These are phyloP conservation scores for Botrytis tulipae DNA, from an alignment of 2,329 filamentous ascomycete genomes.

Conservation along the genomic window DNA sequence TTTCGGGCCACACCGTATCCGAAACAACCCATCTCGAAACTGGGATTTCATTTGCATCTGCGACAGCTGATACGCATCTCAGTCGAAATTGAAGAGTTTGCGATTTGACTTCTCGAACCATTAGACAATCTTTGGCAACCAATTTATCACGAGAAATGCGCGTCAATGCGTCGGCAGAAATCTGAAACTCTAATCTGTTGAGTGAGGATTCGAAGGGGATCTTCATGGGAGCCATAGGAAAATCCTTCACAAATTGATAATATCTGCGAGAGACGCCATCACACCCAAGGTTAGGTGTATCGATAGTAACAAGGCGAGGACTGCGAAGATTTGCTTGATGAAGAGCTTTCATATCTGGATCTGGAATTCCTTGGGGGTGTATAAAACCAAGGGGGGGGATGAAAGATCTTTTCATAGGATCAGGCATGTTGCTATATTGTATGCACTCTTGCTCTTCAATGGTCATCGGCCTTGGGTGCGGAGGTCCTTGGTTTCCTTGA, in stretches of 20 bases:
- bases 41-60: slow-evolving; percentile 38
- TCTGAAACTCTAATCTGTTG: slow-evolving; percentile 41
- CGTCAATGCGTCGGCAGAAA: slow-evolving; percentile 27
- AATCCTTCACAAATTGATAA: slow-evolving; percentile 58
- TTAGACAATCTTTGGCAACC: slow-evolving; percentile 29
- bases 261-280: slow-evolving; percentile 30
- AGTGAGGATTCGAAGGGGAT: slow-evolving; percentile 34
- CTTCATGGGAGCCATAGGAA: slow-evolving; percentile 48
- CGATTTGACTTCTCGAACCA: slow-evolving; percentile 43
- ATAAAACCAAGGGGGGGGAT: slow-evolving; percentile 41
- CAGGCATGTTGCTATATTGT: slow-evolving; percentile 28
- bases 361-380: slow-evolving; percentile 43
- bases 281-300: slow-evolving; percentile 30
- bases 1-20: slow-evolving; percentile 69
- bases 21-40: slow-evolving; percentile 56
- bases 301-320: slow-evolving; percentile 43
- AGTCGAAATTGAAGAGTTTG: slow-evolving; percentile 65
- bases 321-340: slow-evolving; percentile 59
- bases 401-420: slow-evolving; percentile 30
- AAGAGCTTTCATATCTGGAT: slow-evolving; percentile 49
- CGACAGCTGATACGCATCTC: slow-evolving; percentile 55
- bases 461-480: not conserved
- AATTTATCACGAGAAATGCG: slow-evolving; percentile 32
- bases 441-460: slow-evolving; percentile 37
- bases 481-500: not conserved